These are phyloP conservation scores for Candida sithepensis DNA, from an alignment of 805 yeast species.

Conservation along the genomic window DNA sequence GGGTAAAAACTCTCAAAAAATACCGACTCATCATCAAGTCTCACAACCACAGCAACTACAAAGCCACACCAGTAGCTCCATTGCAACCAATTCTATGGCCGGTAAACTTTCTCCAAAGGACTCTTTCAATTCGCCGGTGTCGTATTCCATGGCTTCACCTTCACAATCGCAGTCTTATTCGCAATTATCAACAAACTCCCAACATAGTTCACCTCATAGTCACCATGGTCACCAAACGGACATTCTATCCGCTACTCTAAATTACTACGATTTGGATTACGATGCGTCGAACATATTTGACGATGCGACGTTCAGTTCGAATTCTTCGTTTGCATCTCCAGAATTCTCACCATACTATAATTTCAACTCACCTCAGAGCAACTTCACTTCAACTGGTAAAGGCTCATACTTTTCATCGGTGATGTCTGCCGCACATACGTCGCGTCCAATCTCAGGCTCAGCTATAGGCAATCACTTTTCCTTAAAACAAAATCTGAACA, in stretches of 20 bases:
- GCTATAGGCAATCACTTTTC: not conserved
- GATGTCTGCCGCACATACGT: slow-evolving; percentile 6
- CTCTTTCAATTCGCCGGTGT: not conserved
- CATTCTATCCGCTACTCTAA: slow-evolving; percentile 16
- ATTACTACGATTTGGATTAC: slow-evolving; percentile 29
- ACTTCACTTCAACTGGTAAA: slow-evolving; percentile 2
- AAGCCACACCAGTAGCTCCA: not conserved
- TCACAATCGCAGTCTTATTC: not conserved
- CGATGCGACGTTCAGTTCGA: slow-evolving; percentile 11
- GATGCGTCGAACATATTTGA: slow-evolving; percentile 16
- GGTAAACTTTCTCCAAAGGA: not conserved
- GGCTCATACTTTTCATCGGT: slow-evolving; percentile 10
- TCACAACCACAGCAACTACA: not conserved
- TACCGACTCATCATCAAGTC: not conserved
- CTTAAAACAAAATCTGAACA: slow-evolving; percentile 3
- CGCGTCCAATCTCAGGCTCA: slow-evolving; percentile 5
- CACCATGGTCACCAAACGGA: not conserved
- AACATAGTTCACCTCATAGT: slow-evolving; percentile 1
- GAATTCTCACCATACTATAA: slow-evolving; percentile 1
- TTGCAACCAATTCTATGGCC: not conserved
- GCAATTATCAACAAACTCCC: not conserved
- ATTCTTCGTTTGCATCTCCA: slow-evolving; percentile 11
- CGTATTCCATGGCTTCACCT: not conserved
- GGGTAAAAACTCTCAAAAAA: not conserved
- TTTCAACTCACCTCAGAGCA: slow-evolving; percentile 4